These are phyloP conservation scores for Trichophaea hybrida DNA, from an alignment of 2,329 filamentous ascomycete genomes.

Conservation along the genomic window DNA sequence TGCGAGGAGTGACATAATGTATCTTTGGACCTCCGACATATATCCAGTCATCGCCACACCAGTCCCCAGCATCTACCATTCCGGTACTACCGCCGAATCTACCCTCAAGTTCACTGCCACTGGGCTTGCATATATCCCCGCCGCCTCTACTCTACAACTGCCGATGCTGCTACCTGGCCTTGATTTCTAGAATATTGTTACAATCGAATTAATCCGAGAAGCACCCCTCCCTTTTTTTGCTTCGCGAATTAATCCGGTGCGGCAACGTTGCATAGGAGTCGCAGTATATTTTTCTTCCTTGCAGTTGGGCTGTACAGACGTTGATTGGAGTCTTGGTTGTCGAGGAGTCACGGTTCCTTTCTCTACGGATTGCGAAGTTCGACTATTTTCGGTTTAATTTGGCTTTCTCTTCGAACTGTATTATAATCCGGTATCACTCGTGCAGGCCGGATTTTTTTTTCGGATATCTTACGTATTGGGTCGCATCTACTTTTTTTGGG, in stretches of 20 bases:
- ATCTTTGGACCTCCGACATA: slow-evolving; percentile 21
- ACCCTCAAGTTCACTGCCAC: background rate
- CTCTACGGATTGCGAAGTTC: slow-evolving; percentile 1
- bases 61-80: background rate
- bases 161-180: slow-evolving; percentile 19
- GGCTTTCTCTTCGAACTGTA: slow-evolving; percentile 4
- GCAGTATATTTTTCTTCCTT: background rate
- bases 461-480: slow-evolving; percentile 5
- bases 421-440: slow-evolving; percentile 3
- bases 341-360: slow-evolving; percentile 5
- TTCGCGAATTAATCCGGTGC: background rate
- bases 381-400: slow-evolving; percentile 7
- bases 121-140: background rate
- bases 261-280: background rate
- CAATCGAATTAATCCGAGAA: background rate
- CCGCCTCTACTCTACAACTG: slow-evolving; percentile 1
- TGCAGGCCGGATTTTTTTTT: slow-evolving; percentile 4
- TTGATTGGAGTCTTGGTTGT: slow-evolving; percentile 2
- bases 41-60: slow-evolving; percentile 18
- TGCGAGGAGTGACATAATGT: slow-evolving; percentile 24
- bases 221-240: background rate
- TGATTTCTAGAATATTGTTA: slow-evolving; percentile 11
- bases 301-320: slow-evolving; percentile 1
- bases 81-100: slow-evolving; percentile 13
- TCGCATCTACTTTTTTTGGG: background rate